Evolutionary conservation across 1,284 basidiomycete genomes (phyloP), one percentile per base, ranked within the genome.

Genomic region (Heimioporus punctisporus): DNA sequence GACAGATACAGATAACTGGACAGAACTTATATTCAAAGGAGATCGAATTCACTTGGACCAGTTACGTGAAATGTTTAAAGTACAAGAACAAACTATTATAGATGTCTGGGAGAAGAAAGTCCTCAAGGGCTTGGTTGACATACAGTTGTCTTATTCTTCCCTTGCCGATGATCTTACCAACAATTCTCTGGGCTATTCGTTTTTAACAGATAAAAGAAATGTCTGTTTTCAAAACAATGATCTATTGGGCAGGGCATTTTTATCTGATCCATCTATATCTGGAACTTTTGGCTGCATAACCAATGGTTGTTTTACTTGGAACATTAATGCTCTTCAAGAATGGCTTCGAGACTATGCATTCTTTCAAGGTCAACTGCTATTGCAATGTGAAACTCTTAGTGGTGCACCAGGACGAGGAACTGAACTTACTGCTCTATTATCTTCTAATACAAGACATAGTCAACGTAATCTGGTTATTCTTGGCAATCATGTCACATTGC

Each of bases 401-500:
- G 46, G 46, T 39, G 46, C 46, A 3, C 46, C 46, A 17, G 15
- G 46, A 24, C 31, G 23, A 19, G 46, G 46, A 24, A 47, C 46
- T 24, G 34, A 47, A 37, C 46, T 47, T 14, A 37, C 46, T 24
- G 21, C 30, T 7, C 28, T 46, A n/a, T 9, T 25, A 6, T 39
- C 19, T 31, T 39, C 23, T 23, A 47, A 47, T 11, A 34, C 23
- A 1, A 17, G 11, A 19, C 11, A 47, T 26, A 23, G 24, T 6
- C 46, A 34, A n/a, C 34, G 23, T 1, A 47, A 47, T 21, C 31
- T 47, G 0, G 30, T 47, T 4, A 47, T 47, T 7, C 6, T 47
- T 4, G 46, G 34, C 0, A 27, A 53, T 0, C 57, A 63, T 15
- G 3, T 68, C 3, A 58, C 55, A 0, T 19, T 74, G 0, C 41